Evolutionary conservation across 148 eudicot genomes (phyloP), one percentile per base, ranked within the genome.

Genomic region (Pharnaceum exiguum): DNA sequence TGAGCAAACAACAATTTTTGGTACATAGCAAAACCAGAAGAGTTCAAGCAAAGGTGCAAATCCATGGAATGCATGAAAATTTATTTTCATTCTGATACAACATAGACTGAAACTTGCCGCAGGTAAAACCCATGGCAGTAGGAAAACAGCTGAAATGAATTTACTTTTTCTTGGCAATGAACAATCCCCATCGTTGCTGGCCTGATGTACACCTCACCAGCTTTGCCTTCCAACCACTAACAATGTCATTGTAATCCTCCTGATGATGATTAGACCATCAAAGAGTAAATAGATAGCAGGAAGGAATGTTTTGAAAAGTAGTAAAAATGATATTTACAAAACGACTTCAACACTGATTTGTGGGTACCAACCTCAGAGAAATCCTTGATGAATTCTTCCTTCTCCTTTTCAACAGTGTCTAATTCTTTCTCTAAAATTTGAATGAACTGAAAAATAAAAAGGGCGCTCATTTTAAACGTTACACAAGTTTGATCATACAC

Each of bases 181-280:
- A 90, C 68, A 90, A 76, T 39, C 97, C 97, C 97, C 97, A 87
- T 42, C 77, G 76, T 71, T 90, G 97, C 85, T 90, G 87, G 1
- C 97, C 89, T 0, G 80, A 71, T 0, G 86, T 72, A 59, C 71
- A 84, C 63, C 97, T 75, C 13, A 77, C 45, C 51, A 87, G 68
- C 77, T 90, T 90, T 1, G 89, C 76, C 39, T 80, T 87, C 97
- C 97, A 90, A 19, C 97, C 97, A 7, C 80, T 84, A 55, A 87
- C 89, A 10, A 90, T 90, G 32, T 84, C 95, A 32, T 87, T 70
- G 57, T 90, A 90, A 69, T 63, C 69, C 55, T 43, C 53, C 74
- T 70, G 54, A 4, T 42, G 8, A 70, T 40, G 16, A 38, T 30
- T 53, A 7, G 5, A 30, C 21, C 30, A 17, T n/a, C 12, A 9